Evolutionary conservation across 2,329 filamentous ascomycete species (phyloP).

Genomic region (Fusarium penzigii): DNA sequence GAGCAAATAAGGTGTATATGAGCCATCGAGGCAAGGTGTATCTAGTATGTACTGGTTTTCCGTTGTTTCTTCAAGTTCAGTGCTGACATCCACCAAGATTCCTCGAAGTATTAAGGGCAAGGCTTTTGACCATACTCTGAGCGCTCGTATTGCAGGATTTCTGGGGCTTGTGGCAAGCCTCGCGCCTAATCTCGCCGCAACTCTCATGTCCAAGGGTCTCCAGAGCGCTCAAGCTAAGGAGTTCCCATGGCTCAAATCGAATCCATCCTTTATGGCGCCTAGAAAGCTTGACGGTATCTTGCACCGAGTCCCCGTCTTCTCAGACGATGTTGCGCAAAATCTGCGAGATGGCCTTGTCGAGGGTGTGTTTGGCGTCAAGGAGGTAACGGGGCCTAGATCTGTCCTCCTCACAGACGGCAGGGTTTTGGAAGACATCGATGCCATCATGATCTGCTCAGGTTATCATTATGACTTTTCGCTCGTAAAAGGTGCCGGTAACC

Average conservation of each 20-base stretch:
- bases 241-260: slow-evolving; percentile 19
- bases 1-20: slow-evolving; percentile 41
- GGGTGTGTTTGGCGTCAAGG: slow-evolving; percentile 29
- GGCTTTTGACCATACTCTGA: slow-evolving; percentile 37
- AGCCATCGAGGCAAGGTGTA: slow-evolving; percentile 40
- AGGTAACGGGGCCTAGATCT: slow-evolving; percentile 31
- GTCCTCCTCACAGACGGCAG: slow-evolving; percentile 32
- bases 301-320: slow-evolving; percentile 31
- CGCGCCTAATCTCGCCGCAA: slow-evolving; percentile 9
- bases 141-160: slow-evolving; percentile 28
- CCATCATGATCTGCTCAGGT: slow-evolving; percentile 35
- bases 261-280: slow-evolving; percentile 14
- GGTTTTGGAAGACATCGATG: slow-evolving; percentile 35
- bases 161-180: slow-evolving; percentile 12
- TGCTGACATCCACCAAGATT: slow-evolving; percentile 20
- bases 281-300: slow-evolving; percentile 18
- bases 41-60: slow-evolving; percentile 18
- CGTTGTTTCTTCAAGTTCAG: no score
- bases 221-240: slow-evolving; percentile 16
- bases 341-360: slow-evolving; percentile 30
- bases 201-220: slow-evolving; percentile 21
- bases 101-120: slow-evolving; percentile 33
- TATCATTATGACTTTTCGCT: slow-evolving; percentile 34
- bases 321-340: slow-evolving; percentile 30
- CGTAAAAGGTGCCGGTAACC: slow-evolving; percentile 29